Conservation (phyloP, 768 basidiomycete genomes). For the Gautieria morchelliformis region DNA sequence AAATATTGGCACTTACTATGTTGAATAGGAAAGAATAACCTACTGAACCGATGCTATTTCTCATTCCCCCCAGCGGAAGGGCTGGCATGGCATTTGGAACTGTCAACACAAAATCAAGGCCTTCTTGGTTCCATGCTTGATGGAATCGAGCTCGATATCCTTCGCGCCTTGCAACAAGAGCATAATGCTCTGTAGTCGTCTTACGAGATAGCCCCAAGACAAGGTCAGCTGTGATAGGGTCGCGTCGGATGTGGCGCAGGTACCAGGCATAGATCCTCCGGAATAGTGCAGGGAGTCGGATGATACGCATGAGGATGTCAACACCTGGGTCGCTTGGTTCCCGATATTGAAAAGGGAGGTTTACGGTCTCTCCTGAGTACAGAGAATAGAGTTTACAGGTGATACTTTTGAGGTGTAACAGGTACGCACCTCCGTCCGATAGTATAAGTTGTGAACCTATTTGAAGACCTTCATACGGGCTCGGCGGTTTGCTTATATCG, state of each 20-base stretch:
- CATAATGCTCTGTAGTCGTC: slow-evolving; percentile 40
- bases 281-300: slow-evolving; percentile 38
- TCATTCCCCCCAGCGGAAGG: slow-evolving; percentile 40
- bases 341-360: slow-evolving; percentile 25
- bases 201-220: slow-evolving; percentile 41
- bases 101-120: slow-evolving; percentile 54
- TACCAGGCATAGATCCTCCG: slow-evolving; percentile 42
- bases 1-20: slow-evolving; percentile 31
- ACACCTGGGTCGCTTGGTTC: slow-evolving; percentile 45
- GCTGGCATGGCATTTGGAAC: slow-evolving; percentile 58
- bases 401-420: not conserved
- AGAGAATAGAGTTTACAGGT: not conserved
- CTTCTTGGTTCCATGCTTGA: slow-evolving; percentile 30
- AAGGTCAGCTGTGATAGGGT: slow-evolving; percentile 44
- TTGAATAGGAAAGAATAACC: slow-evolving; percentile 63
- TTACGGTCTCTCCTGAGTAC: slow-evolving; percentile 20
- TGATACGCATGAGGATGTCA: slow-evolving; percentile 26
- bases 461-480: slow-evolving; percentile 41
- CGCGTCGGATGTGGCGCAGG: slow-evolving; percentile 39
- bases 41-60: slow-evolving; percentile 47
- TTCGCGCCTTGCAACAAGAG: slow-evolving; percentile 36
- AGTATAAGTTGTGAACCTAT: slow-evolving; percentile 44
- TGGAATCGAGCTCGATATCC: slow-evolving; percentile 33
- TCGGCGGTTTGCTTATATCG: slow-evolving; percentile 29
- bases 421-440: slow-evolving; percentile 36